Conservation (phyloP, 139 green algal genomes). For the Chlorella sp. region DNA sequence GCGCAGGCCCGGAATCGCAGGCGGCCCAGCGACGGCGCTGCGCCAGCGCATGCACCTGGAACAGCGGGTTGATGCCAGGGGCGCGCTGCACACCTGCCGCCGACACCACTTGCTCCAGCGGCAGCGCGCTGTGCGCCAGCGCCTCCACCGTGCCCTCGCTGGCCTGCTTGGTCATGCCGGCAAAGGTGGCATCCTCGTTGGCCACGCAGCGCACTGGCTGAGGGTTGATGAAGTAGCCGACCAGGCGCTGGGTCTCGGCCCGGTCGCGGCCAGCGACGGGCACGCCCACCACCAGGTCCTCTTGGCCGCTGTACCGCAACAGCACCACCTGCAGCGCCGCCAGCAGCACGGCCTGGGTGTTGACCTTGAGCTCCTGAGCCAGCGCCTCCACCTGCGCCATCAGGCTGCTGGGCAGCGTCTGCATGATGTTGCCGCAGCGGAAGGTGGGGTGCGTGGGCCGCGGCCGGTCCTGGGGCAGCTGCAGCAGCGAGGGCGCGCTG, state of each 20-base stretch:
- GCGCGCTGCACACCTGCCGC: neutral
- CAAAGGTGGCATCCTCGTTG: neutral
- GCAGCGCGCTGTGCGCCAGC: neutral
- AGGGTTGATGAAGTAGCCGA: too few species aligned
- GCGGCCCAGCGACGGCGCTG: too few species aligned
- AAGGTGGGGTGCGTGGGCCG: neutral
- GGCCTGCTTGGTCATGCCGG: neutral
- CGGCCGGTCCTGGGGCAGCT: neutral
- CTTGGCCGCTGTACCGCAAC: neutral
- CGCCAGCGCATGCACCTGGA: too few species aligned
- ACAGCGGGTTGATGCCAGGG: neutral
- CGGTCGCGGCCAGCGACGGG: neutral
- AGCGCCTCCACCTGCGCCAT: too few species aligned
- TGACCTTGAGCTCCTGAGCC: too few species aligned
- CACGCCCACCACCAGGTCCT: neutral
- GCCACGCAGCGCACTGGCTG: neutral
- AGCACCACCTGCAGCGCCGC: neutral
- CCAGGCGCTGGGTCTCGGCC: too few species aligned
- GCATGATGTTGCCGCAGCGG: too few species aligned
- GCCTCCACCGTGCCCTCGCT: neutral
- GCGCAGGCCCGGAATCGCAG: neutral
- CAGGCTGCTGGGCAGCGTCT: too few species aligned
- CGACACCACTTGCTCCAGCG: neutral
- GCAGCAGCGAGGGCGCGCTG: neutral
- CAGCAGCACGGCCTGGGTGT: too few species aligned